Base-by-base conservation (phyloP, 371 early-diverging fungal genomes). In the Mortierella sp. region DNA sequence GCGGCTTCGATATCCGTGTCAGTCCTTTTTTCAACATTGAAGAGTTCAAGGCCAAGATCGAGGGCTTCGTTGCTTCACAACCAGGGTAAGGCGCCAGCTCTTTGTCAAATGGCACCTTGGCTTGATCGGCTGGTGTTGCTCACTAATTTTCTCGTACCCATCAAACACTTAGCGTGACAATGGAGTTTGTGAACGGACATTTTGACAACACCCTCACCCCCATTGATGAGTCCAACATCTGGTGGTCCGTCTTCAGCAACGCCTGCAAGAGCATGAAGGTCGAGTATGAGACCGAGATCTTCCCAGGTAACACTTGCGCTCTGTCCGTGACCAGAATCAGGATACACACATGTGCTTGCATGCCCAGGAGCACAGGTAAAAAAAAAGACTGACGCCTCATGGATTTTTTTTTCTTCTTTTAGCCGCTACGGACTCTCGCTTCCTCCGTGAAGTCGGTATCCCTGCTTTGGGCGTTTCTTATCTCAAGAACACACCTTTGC, bases 341-440 rank as follows among this genome's bases (percentile, higher is more conserved):
- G 34, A n/a, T n/a, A n/a, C n/a, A n/a, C n/a, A n/a, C n/a, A n/a
- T n/a, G n/a, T n/a, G n/a, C n/a, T n/a, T n/a, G n/a, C n/a, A n/a
- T n/a, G n/a, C n/a, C n/a, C n/a, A n/a, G n/a, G n/a, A n/a, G n/a
- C n/a, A n/a, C n/a, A n/a, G n/a, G n/a, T n/a, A n/a, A n/a, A n/a
- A n/a, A n/a, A n/a, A n/a, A n/a, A n/a, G n/a, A n/a, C n/a, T n/a
- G n/a, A n/a, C n/a, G n/a, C n/a, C n/a, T n/a, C n/a, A n/a, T n/a
- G n/a, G n/a, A 14, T 14, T 26, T 23, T 23, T 52, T 49, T 41
- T 48, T 1, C 28, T 50, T 41, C 18, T 9, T 10, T 48, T 60
- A 76, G 93, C 90, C 13, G 92, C 90, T 28, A 91, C 91, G 12
- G 93, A 92, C 67, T 86, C 91, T 19, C 83, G 93, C 34, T 91